Evolutionary conservation across 2,329 filamentous ascomycete genomes (phyloP).

Genomic region (Neopestalotiopsis rosae): DNA sequence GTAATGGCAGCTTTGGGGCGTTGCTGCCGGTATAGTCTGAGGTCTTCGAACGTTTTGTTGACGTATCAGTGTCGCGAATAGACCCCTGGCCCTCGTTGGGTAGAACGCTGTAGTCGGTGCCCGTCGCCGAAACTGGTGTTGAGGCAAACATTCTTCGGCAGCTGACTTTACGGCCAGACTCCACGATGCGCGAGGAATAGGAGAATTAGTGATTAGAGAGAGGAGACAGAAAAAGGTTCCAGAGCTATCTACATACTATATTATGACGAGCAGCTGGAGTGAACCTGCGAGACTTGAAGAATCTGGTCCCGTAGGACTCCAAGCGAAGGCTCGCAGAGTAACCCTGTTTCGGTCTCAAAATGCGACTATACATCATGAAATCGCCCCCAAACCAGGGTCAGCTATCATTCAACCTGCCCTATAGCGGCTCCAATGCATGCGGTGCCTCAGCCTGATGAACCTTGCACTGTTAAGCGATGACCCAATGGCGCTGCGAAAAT

Average conservation of each 20-base stretch:
- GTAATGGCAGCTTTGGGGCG: background rate
- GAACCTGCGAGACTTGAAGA: background rate
- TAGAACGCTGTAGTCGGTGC: background rate
- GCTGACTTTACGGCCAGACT: background rate
- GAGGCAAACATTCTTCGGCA: background rate
- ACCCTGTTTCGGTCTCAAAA: background rate
- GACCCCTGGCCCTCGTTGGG: background rate
- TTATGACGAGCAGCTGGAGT: background rate
- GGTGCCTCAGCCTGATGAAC: background rate
- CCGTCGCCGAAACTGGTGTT: background rate
- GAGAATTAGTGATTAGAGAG: background rate
- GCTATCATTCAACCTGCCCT: background rate
- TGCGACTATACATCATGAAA: background rate
- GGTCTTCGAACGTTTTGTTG: background rate
- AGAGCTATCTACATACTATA: background rate
- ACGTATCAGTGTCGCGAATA: background rate
- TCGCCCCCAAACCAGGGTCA: background rate
- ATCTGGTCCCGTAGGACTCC: background rate
- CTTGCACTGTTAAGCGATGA: background rate
- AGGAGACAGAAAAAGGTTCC: background rate
- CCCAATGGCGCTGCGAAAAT: background rate
- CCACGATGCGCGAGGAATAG: background rate
- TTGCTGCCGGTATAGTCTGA: background rate
- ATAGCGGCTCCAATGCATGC: background rate
- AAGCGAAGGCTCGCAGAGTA: background rate